phyloP scores from a whole-genome alignment of 495 filamentous ascomycete genomes.

The Daldinia caldariorum region DNA sequence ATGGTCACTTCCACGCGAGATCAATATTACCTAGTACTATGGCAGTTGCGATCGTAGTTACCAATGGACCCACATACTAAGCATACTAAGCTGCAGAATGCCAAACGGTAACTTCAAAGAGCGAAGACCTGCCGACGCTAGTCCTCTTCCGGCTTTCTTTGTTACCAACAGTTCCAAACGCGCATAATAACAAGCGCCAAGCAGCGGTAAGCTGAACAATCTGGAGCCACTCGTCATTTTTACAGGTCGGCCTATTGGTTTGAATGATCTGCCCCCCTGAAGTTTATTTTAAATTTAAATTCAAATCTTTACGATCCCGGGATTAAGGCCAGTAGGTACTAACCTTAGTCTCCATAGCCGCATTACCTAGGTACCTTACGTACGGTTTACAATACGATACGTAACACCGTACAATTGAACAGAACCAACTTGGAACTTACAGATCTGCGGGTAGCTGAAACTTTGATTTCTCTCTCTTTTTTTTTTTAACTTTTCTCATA shows the following conservation, averaged over 20 bases:
- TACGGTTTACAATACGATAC: too few species aligned
- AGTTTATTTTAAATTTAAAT: background rate
- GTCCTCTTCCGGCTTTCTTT: background rate
- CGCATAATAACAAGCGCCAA: background rate
- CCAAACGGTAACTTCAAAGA: background rate
- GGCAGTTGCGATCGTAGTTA: background rate
- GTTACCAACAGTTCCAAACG: background rate
- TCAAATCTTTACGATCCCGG: background rate
- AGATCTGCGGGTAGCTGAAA: background rate
- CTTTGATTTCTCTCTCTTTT: constrained; percentile 1
- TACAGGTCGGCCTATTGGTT: background rate
- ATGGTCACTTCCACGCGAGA: background rate
- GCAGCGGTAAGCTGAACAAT: background rate
- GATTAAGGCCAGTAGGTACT: background rate
- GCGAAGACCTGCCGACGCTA: background rate
- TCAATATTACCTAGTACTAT: background rate
- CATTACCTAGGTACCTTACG: background rate
- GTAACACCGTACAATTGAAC: background rate
- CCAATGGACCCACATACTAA: background rate
- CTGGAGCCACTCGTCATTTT: background rate
- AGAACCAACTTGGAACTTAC: background rate
- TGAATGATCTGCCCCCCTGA: background rate
- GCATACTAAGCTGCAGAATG: background rate
- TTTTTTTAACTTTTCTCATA: background rate
- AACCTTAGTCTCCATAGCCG: background rate